Conservation (phyloP, 2,329 filamentous ascomycete species). For the Aspergillus floridensis region DNA sequence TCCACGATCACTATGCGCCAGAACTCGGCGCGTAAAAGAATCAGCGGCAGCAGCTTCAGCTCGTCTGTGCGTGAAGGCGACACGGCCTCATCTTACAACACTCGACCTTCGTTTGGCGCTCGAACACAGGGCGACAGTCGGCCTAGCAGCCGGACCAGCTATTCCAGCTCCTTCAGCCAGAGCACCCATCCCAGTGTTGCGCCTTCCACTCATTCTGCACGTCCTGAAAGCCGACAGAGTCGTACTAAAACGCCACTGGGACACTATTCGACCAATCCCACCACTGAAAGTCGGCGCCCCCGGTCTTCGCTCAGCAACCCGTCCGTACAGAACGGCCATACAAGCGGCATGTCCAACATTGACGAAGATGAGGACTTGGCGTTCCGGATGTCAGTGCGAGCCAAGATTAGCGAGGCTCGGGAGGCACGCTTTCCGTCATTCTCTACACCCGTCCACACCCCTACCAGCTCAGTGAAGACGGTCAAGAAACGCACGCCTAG, state of each 20-base stretch:
- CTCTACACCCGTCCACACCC: constrained; percentile 41
- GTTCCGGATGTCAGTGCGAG: constrained; percentile 42
- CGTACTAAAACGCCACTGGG: constrained; percentile 64
- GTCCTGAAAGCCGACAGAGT: constrained; percentile 66
- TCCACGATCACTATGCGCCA: constrained; percentile 56
- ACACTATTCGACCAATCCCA: constrained; percentile 50
- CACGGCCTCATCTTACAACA: constrained; percentile 34
- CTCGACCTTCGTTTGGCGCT: constrained; percentile 50
- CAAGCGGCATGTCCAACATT: constrained; percentile 55
- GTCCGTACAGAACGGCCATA: constrained; percentile 55
- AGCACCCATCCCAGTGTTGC: constrained; percentile 37
- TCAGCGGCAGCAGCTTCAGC: constrained; percentile 43
- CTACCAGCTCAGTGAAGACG: constrained; percentile 21
- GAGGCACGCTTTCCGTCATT: constrained; percentile 46
- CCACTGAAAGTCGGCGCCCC: constrained; percentile 56
- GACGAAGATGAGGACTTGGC: constrained; percentile 50
- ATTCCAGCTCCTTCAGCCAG: constrained; percentile 46
- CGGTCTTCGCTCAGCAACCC: constrained; percentile 67
- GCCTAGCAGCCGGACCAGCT: constrained; percentile 70
- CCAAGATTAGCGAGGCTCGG: constrained; percentile 26
- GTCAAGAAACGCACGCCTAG: constrained; percentile 54
- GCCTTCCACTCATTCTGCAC: constrained; percentile 46
- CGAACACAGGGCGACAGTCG: constrained; percentile 54
- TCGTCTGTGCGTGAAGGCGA: constrained; percentile 40
- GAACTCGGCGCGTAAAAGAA: constrained; percentile 37